These are phyloP conservation scores for Pseudozyma sp. DNA, from an alignment of 1,284 basidiomycete species.

Conservation along the genomic window DNA sequence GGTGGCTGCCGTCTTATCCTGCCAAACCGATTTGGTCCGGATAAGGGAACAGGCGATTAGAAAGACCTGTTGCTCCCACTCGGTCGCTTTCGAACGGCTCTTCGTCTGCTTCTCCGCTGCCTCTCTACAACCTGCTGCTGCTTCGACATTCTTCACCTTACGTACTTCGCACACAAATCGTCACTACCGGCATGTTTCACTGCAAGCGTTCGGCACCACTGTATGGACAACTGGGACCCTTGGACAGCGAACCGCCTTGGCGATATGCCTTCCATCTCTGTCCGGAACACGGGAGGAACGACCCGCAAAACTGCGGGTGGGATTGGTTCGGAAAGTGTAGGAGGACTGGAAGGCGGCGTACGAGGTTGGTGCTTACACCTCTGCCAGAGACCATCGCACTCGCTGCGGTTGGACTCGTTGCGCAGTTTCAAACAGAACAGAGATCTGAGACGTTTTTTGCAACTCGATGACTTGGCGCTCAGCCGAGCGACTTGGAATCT, in stretches of 20 bases:
- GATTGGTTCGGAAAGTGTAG: not conserved
- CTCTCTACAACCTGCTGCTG: constrained; percentile 7
- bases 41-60: constrained; percentile 48
- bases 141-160: constrained; percentile 2
- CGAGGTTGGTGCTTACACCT: constrained; percentile 20
- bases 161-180: not conserved
- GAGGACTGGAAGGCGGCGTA: constrained; percentile 6
- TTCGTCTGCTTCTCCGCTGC: constrained; percentile 23
- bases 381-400: constrained; percentile 29
- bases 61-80: constrained; percentile 49
- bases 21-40: constrained; percentile 11
- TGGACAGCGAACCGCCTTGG: constrained; percentile 27
- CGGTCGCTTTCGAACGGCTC: constrained; percentile 12
- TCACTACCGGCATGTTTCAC: not conserved
- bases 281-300: constrained; percentile 32
- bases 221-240: not conserved
- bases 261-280: not conserved
- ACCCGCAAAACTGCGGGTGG: not conserved
- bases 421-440: constrained; percentile 47
- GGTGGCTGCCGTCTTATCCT: constrained; percentile 46
- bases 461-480: not conserved
- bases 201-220: not conserved
- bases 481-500: constrained; percentile 4
- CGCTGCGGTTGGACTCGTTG: constrained; percentile 27
- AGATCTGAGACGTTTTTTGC: constrained; percentile 46